Base-by-base conservation (phyloP, 2,329 filamentous ascomycete genomes). In the Huntiella decipiens region DNA sequence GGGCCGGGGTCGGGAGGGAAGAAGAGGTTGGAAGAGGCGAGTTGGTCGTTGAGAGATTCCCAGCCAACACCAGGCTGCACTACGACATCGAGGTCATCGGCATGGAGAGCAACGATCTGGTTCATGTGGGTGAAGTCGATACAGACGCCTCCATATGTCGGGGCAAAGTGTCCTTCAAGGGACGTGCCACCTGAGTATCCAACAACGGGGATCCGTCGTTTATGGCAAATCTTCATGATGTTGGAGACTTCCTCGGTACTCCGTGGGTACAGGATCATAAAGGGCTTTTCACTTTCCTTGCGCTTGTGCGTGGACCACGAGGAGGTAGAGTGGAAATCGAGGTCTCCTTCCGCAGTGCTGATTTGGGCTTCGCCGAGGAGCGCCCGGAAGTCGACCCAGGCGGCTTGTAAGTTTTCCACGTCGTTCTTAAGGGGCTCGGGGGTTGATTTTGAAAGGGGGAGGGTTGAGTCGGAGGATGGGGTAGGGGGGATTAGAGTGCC, bases 1-100 rank as follows among this genome's bases (percentile, higher is more conserved):
- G 87, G 86, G 45, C 86, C 87, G 13, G 86, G 86, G 60, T 94
- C 86, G 1, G 85, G 86, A 16, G 86, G 86, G 63, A 94, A 94
- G 68, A 94, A 93, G 3, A 95, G 71, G 22, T 80, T 81, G 50
- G 84, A 68, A 42, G 76, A 68, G 5, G 66, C 68, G 13, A 95
- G 69, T 51, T 79, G 68, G 55, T 91, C 83, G 57, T 94, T 94
- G 35, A 95, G 66, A 6, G 70, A 58, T 63, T 94, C 83, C 86
- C 86, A 95, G 10, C 84, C 83, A 7, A 94, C 74, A 2, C 82
- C 86, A 4, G 81, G 80, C 60, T 85, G 81, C 15, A 85, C 80
- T 5, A 83, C 70, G 11, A 82, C 79, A 58, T 86, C 81, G 50
- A 85, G 63, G 56, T 86, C 81, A 2, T 79, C 75, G 61, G 81